Percentiles rank a stretch among this genome's conserved stretches.
Evolutionary conservation across 805 yeast species (phyloP).

Genomic region (Kurtzmaniella fragi): DNA sequence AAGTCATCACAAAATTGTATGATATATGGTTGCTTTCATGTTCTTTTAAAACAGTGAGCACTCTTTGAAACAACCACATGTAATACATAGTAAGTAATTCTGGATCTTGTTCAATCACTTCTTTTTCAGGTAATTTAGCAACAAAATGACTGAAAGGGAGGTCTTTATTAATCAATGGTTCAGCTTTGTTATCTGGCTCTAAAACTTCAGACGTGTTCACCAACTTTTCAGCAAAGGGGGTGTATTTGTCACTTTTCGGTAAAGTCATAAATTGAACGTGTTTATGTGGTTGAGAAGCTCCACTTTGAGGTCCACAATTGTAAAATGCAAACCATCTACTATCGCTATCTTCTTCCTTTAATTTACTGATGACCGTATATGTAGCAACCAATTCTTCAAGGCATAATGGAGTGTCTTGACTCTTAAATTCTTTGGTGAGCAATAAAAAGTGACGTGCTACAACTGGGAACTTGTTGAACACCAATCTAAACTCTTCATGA

Average conservation of each 20-base stretch:
- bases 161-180: slow-evolving; percentile 57
- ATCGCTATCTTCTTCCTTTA: slow-evolving; percentile 33
- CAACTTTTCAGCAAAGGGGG: slow-evolving; percentile 50
- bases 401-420: slow-evolving; percentile 67
- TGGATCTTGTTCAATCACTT: slow-evolving; percentile 35
- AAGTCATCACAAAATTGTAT: slow-evolving; percentile 79
- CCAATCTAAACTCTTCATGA: slow-evolving; percentile 50
- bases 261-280: slow-evolving; percentile 82
- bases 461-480: slow-evolving; percentile 85
- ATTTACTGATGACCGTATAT: slow-evolving; percentile 46
- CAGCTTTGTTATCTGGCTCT: slow-evolving; percentile 47
- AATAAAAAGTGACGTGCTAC: slow-evolving; percentile 73
- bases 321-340: slow-evolving; percentile 72
- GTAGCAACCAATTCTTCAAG: slow-evolving; percentile 65
- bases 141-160: slow-evolving; percentile 80
- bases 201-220: slow-evolving; percentile 43
- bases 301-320: slow-evolving; percentile 84
- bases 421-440: slow-evolving; percentile 67
- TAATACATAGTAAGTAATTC: slow-evolving; percentile 65
- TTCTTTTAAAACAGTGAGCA: slow-evolving; percentile 62
- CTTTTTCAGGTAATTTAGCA: slow-evolving; percentile 51
- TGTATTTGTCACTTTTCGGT: slow-evolving; percentile 46
- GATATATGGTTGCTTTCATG: slow-evolving; percentile 44
- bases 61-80: slow-evolving; percentile 66
- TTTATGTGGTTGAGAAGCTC: slow-evolving; percentile 93